Evolutionary conservation across 2,329 filamentous ascomycete genomes (phyloP).

Genomic region (Beauveria brongniartii): DNA sequence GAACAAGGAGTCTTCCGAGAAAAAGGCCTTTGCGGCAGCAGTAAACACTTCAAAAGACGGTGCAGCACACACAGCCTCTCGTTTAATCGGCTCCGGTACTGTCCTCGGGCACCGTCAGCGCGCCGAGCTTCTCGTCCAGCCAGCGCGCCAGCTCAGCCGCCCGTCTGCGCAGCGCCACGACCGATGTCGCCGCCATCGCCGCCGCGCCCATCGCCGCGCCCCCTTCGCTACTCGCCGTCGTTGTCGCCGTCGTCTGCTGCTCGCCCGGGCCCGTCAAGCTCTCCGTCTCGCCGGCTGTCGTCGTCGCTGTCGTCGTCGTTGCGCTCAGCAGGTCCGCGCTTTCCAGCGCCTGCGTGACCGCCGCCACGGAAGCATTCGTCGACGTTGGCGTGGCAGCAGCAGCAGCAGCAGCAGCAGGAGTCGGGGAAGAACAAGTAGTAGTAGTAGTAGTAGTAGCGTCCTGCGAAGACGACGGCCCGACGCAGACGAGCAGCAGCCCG

Average conservation of each 20-base stretch:
- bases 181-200: constrained; percentile 29
- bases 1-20: neutral
- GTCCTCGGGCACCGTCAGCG: constrained; percentile 45
- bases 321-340: constrained; percentile 24
- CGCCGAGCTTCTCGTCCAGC: constrained; percentile 52
- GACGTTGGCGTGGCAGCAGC: neutral
- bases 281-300: constrained; percentile 23
- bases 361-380: constrained; percentile 16
- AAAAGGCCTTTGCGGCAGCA: neutral
- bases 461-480: constrained; percentile 36
- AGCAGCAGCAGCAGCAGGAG: constrained; percentile 14
- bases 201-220: constrained; percentile 25
- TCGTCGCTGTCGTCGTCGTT: neutral
- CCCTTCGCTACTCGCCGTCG: neutral
- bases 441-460: constrained; percentile 1
- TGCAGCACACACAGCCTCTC: too few species aligned
- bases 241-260: constrained; percentile 33
- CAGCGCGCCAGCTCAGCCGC: constrained; percentile 51
- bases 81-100: constrained; percentile 31
- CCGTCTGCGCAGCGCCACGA: constrained; percentile 45
- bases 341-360: constrained; percentile 15
- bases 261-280: constrained; percentile 39
- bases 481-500: constrained; percentile 54
- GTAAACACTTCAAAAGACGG: neutral
- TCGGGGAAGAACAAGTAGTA: constrained; percentile 8